phyloP scores from a whole-genome alignment of 1,139 yeast genomes.

The Pichia sp. region DNA sequence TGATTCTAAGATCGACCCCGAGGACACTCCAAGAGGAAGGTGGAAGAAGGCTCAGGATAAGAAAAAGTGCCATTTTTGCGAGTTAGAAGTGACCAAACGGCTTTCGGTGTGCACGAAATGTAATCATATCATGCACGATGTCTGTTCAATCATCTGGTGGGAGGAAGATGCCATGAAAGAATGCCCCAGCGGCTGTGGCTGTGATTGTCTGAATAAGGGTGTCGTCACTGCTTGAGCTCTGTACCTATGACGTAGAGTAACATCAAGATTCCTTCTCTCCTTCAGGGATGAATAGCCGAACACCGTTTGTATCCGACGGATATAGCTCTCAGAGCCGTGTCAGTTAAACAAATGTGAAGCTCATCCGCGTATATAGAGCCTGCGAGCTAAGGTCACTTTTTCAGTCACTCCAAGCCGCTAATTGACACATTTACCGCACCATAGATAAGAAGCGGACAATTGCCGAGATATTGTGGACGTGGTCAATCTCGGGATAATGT shows the following conservation, averaged over 20 bases:
- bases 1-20: not conserved
- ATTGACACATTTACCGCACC: not conserved
- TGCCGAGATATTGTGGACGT: not conserved
- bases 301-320: too few relatives aligned
- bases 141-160: conserved; percentile 87
- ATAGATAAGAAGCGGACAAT: not conserved
- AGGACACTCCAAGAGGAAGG: conserved; percentile 2
- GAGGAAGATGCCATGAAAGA: conserved; percentile 41
- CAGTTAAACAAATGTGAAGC: too few relatives aligned
- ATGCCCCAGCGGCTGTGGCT: conserved; percentile 92
- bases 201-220: conserved; percentile 49
- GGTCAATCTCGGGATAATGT: not conserved
- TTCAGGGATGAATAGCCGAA: too few relatives aligned
- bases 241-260: too few relatives aligned
- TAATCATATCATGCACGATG: conserved; percentile 73
- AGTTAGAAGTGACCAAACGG: conserved; percentile 53
- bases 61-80: conserved; percentile 59
- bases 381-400: too few relatives aligned
- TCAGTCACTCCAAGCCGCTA: not conserved
- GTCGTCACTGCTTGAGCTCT: not conserved
- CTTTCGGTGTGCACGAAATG: conserved; percentile 69
- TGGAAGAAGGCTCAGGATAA: conserved; percentile 19
- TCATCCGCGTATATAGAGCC: too few relatives aligned
- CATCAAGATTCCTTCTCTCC: too few relatives aligned
- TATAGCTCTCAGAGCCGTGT: too few relatives aligned